Base-by-base conservation (phyloP, 305 asterid species). In the Solanum hybrid region DNA sequence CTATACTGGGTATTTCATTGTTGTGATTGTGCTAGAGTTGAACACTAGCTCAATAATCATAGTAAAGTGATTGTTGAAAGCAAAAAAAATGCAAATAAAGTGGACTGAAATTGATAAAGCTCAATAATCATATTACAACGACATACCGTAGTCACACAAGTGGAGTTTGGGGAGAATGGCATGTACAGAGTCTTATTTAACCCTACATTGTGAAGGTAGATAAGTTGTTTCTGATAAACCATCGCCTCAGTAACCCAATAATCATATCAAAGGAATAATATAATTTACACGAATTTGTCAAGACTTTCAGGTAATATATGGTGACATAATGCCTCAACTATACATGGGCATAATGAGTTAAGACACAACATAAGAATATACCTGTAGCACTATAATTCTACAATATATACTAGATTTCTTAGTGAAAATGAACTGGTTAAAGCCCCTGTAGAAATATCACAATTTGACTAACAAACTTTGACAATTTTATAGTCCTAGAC, bases 401-500 rank as follows among this genome's bases (percentile, higher is more conserved):
- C 29, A 27, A 27, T 27, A 27, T 27, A 27, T 11, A 26, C 31
- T 26, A 7, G 34, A 80, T 80, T 7, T 26, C 69, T 80, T 80
- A 8, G 69, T 80, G 86, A 40, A 42, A 35, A 80, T 80, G 86
- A 40, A 40, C 36, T 26, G 69, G 36, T 40, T 40, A 80, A 80
- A 80, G 69, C 37, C 4, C 13, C 14, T 80, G 0, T 14, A 1
- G 69, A 40, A 40, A 29, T 40, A 80, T 14, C 86, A 38, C 12
- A 81, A 27, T 27, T 81, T 81, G 24, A n/a, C 60, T 13, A 37
- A 79, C 35, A 3, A 38, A 38, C 26, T 80, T 13, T 37, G 86
- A 81, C 86, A 40, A 15, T 42, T 24, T 26, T 24, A 7, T 26
- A 40, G 15, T 42, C 71, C 71, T 81, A 42, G 37, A 91, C 95